Evolutionary conservation across 768 basidiomycete species (phyloP), one percentile per base, ranked within the genome.

Genomic region (Kwoniella europaea): DNA sequence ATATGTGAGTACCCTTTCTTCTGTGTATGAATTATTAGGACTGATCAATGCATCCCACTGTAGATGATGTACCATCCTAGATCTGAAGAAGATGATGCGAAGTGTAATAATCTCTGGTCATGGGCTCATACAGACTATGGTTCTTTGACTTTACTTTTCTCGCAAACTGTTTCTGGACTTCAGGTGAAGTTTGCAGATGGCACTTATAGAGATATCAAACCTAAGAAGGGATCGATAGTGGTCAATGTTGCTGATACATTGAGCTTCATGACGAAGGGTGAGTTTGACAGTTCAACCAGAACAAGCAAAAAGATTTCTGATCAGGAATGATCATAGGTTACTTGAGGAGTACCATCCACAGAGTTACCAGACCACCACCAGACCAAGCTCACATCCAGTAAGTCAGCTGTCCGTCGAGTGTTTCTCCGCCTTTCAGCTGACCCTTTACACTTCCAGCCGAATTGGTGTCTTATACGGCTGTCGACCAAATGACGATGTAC

Each of bases 51-150:
- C 4, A 18, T 27, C 15, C 29, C 15, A 15, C n/a, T 88, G n/a
- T 41, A 73, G 79, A 89, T 90, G 88, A 89, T 90, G 83, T 90
- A 90, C 69, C 82, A 84, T 53, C 75, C 75, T 29, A 62, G 74
- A 46, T 67, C 72, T 4, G 65, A 73, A 41, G 77, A 78, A 65
- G 77, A 78, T 15, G 74, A 78, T 63, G 69, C 59, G n/a, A 74
- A 76, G 65, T 72, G 73, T 59, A 67, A 74, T 42, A 73, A 71
- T 55, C 63, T 79, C 20, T 79, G 77, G 77, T 70, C 71, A 22
- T 72, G 73, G 72, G 75, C 74, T 3, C 77, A 78, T 55, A 78
- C 77, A 29, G 64, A 61, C 41, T 71, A 75, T 61, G 84, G 85
- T 4, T 83, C 84, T 13, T 76, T 85, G 7, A 85, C 85, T 9